These are phyloP conservation scores for Parathielavia appendiculata DNA, from an alignment of 495 filamentous ascomycete species.

Conservation along the genomic window DNA sequence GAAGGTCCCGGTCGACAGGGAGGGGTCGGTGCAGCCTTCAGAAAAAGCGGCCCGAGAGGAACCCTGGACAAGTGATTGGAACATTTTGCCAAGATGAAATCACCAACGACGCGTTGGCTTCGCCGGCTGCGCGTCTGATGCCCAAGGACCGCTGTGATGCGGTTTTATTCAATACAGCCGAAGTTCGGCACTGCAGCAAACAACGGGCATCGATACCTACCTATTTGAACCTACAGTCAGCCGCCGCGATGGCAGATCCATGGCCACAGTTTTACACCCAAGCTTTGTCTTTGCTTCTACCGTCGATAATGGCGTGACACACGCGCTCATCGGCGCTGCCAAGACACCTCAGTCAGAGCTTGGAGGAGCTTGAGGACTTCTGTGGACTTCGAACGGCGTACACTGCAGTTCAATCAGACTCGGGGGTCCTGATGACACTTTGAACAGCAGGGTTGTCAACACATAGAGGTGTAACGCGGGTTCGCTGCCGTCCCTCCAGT, in stretches of 20 bases:
- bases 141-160: not conserved
- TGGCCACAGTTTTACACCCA: not conserved
- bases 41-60: conserved; percentile 13
- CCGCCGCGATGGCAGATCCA: not conserved
- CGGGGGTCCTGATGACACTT: too few relatives aligned
- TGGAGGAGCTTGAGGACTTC: not conserved
- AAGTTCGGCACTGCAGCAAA: not conserved
- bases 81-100: conserved; percentile 6
- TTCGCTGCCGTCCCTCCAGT: not conserved
- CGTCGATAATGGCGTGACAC: conserved; percentile 27
- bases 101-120: not conserved
- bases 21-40: conserved; percentile 23
- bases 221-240: not conserved
- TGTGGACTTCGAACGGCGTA: too few relatives aligned
- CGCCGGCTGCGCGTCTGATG: not conserved
- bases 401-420: too few relatives aligned
- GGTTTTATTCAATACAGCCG: not conserved
- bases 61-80: not conserved
- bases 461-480: too few relatives aligned
- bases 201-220: too few relatives aligned
- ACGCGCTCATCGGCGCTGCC: conserved; percentile 9
- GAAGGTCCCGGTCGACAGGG: conserved; percentile 22
- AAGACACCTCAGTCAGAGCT: conserved; percentile 20
- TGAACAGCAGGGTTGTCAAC: too few relatives aligned
- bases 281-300: not conserved